These are phyloP conservation scores for Diaporthe citriasiana DNA, from an alignment of 2,329 filamentous ascomycete species.

Conservation along the genomic window DNA sequence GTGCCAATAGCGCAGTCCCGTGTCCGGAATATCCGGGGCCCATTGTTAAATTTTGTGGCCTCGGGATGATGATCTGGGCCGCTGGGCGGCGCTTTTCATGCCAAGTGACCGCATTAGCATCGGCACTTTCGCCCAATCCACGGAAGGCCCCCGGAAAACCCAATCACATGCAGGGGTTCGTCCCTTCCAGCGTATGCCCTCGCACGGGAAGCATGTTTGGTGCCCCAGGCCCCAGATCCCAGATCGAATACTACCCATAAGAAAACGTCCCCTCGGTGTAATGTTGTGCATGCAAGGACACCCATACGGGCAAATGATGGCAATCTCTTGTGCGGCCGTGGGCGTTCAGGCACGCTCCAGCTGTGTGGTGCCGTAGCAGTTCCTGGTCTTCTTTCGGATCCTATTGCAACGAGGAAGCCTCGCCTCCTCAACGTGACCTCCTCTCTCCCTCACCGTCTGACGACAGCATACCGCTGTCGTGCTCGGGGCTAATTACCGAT, in stretches of 20 bases:
- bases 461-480: slow-evolving; percentile 7
- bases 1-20: neutral
- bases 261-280: slow-evolving; percentile 13
- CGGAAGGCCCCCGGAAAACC: slow-evolving; percentile 6
- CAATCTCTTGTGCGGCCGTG: neutral
- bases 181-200: slow-evolving; percentile 23
- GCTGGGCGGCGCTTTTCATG: neutral
- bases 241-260: neutral
- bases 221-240: slow-evolving; percentile 23
- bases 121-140: slow-evolving; percentile 17
- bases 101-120: slow-evolving; percentile 26
- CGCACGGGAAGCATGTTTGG: neutral
- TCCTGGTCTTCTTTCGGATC: slow-evolving; percentile 9
- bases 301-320: slow-evolving; percentile 6
- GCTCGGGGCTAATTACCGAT: slow-evolving; percentile 15
- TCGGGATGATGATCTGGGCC: neutral
- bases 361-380: neutral
- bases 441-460: neutral
- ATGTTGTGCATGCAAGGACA: slow-evolving; percentile 23
- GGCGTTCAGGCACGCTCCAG: slow-evolving; percentile 1
- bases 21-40: slow-evolving; percentile 3
- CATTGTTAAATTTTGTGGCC: neutral
- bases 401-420: slow-evolving; percentile 24
- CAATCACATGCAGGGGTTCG: slow-evolving; percentile 14
- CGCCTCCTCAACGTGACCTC: slow-evolving; percentile 9